Percentiles rank a stretch among this genome's conserved stretches.
phyloP scores from a whole-genome alignment of 768 basidiomycete species.

The Lanmaoa pseudosensibilis region DNA sequence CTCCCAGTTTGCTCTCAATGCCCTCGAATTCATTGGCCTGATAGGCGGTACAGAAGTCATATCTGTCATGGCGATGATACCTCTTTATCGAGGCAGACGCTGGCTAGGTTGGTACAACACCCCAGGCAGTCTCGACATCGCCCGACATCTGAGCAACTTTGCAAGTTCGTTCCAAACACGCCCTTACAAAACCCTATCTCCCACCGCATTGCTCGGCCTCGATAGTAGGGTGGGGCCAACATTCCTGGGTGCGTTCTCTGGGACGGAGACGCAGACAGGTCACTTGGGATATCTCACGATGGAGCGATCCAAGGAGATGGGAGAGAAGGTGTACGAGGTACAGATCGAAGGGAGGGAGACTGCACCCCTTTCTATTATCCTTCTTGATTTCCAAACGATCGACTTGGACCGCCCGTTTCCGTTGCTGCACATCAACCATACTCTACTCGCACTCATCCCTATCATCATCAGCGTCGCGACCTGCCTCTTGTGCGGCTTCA shows the following conservation, averaged over 20 bases:
- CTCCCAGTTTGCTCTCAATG: neutral
- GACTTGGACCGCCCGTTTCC: neutral
- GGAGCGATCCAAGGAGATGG: neutral
- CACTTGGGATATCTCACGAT: neutral
- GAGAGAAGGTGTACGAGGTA: too few species aligned
- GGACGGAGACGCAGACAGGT: neutral
- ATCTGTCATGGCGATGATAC: neutral
- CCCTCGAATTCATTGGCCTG: neutral
- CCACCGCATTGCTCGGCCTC: neutral
- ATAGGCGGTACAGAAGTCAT: neutral
- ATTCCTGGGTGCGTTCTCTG: neutral
- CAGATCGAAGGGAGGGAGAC: too few species aligned
- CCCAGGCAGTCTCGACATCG: neutral
- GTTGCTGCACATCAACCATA: neutral
- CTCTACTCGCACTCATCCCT: neutral
- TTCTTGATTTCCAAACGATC: neutral
- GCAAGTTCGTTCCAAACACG: neutral
- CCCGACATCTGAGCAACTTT: neutral
- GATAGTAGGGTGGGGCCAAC: neutral
- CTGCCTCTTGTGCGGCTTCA: neutral
- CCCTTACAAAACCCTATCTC: neutral
- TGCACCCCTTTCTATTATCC: neutral
- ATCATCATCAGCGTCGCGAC: neutral
- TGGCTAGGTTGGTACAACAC: neutral
- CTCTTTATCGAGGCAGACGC: neutral